These are phyloP conservation scores for Acer saccharum DNA, from an alignment of 345 rosid genomes.

Conservation along the genomic window DNA sequence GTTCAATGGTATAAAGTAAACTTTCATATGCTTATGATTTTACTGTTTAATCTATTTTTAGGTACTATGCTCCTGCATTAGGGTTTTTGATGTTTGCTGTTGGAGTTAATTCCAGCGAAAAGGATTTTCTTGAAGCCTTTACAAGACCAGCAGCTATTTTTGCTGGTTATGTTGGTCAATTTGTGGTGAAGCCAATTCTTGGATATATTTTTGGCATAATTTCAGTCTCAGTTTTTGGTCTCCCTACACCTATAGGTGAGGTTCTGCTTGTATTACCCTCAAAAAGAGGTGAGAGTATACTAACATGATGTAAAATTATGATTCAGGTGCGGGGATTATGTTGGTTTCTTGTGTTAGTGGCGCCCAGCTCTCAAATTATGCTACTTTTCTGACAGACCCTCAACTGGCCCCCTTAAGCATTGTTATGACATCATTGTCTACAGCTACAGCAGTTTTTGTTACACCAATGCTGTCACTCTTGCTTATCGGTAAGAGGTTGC, in stretches of 20 bases:
- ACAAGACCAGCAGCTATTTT: conserved; percentile 75
- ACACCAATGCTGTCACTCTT: conserved; percentile 82
- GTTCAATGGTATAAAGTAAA: background rate
- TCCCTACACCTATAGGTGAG: conserved; percentile 82
- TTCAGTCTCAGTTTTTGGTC: conserved; percentile 64
- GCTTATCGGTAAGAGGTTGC: conserved; percentile 86
- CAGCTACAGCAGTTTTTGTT: conserved; percentile 80
- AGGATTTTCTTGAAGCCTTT: conserved; percentile 86
- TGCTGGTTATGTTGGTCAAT: conserved; percentile 84
- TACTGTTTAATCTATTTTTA: conserved; percentile 28
- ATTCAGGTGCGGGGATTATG: conserved; percentile 89
- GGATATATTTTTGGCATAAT: conserved; percentile 80
- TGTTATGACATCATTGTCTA: conserved; percentile 92
- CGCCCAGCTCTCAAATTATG: conserved; percentile 93
- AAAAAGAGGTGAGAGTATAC: background rate
- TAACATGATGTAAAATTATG: conserved; percentile 22
- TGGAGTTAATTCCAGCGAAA: conserved; percentile 86
- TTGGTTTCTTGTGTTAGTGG: conserved; percentile 96
- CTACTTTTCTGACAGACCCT: conserved; percentile 87
- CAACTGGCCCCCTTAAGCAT: conserved; percentile 84
- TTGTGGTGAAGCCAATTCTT: conserved; percentile 77
- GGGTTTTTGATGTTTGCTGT: conserved; percentile 99
- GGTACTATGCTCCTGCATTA: conserved; percentile 94
- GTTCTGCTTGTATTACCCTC: conserved; percentile 10
- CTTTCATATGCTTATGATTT: conserved; percentile 18